Percentiles rank a stretch among this genome's conserved stretches.
These are phyloP conservation scores for Chrysopogon serrulatus DNA, from an alignment of 176 grass and related monocot genomes.

Conservation along the genomic window DNA sequence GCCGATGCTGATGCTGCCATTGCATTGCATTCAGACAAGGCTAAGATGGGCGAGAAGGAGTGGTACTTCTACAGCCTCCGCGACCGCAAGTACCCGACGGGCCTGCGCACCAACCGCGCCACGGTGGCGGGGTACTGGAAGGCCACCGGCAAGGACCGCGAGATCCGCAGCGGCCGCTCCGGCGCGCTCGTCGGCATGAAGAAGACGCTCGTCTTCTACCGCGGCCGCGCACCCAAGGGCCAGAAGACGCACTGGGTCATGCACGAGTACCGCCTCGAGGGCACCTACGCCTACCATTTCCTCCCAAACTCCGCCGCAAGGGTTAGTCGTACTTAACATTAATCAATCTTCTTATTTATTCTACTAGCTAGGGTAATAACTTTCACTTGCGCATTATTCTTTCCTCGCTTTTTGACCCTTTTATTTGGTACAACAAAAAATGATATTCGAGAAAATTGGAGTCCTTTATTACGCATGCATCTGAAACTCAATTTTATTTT, in stretches of 20 bases:
- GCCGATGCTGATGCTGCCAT: too few species aligned
- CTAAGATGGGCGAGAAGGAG: slow-evolving; percentile 83
- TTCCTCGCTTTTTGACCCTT: too few species aligned
- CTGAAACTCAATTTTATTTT: not conserved
- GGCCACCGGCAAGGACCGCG: slow-evolving; percentile 98
- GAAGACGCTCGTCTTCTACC: slow-evolving; percentile 98
- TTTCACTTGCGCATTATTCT: too few species aligned
- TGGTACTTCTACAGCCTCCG: slow-evolving; percentile 99
- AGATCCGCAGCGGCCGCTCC: slow-evolving; percentile 53
- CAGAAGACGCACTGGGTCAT: slow-evolving; percentile 96
- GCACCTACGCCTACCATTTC: slow-evolving; percentile 64
- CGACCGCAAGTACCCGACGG: slow-evolving; percentile 97
- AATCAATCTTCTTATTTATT: too few species aligned
- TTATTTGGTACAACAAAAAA: too few species aligned
- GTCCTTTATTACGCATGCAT: not conserved
- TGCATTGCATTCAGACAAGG: slow-evolving; percentile 44
- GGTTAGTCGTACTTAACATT: too few species aligned
- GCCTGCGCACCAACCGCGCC: slow-evolving; percentile 88
- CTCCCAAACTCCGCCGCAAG: slow-evolving; percentile 54
- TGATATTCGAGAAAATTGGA: too few species aligned
- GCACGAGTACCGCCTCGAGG: slow-evolving; percentile 91
- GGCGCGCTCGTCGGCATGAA: slow-evolving; percentile 86
- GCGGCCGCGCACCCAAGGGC: slow-evolving; percentile 74
- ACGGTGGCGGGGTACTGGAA: slow-evolving; percentile 92
- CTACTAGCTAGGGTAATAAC: too few species aligned